Evolutionary conservation across 176 grass and related monocot species (phyloP).

Genomic region (Aechmea fasciata): DNA sequence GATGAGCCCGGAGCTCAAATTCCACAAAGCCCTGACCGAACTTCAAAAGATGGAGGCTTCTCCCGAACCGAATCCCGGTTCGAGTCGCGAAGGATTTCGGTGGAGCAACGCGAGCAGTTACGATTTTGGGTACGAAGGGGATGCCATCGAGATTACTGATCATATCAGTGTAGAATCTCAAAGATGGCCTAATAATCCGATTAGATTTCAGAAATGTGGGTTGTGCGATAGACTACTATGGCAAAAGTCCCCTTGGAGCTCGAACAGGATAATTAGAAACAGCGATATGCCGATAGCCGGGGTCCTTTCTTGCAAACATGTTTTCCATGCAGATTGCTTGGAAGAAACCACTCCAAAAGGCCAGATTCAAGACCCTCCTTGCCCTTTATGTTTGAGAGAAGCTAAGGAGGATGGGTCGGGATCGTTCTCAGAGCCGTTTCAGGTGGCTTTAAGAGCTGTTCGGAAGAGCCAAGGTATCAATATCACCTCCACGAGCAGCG

Average conservation of each 20-base stretch:
- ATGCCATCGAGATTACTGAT: constrained; percentile 69
- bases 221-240: constrained; percentile 73
- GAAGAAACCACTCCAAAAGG: constrained; percentile 80
- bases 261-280: constrained; percentile 65
- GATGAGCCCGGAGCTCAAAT: constrained; percentile 68
- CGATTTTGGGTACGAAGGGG: constrained; percentile 79
- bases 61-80: constrained; percentile 53
- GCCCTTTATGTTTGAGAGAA: constrained; percentile 48
- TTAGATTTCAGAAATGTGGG: constrained; percentile 56
- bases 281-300: constrained; percentile 81
- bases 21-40: constrained; percentile 57
- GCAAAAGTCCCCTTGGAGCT: constrained; percentile 91
- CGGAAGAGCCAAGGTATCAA: constrained; percentile 27
- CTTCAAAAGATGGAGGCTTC: constrained; percentile 76
- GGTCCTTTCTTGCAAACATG: constrained; percentile 75
- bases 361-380: constrained; percentile 69
- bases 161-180: constrained; percentile 56
- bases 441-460: constrained; percentile 47
- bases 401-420: constrained; percentile 33
- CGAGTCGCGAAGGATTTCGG: constrained; percentile 81
- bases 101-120: constrained; percentile 94
- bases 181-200: constrained; percentile 37
- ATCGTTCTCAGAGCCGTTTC: constrained; percentile 81
- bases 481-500: constrained; percentile 20
- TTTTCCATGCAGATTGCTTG: constrained; percentile 85